Evolutionary conservation across 2,329 filamentous ascomycete genomes (phyloP), one percentile per base, ranked within the genome.

Genomic region (Teratosphaeria gauchensis): DNA sequence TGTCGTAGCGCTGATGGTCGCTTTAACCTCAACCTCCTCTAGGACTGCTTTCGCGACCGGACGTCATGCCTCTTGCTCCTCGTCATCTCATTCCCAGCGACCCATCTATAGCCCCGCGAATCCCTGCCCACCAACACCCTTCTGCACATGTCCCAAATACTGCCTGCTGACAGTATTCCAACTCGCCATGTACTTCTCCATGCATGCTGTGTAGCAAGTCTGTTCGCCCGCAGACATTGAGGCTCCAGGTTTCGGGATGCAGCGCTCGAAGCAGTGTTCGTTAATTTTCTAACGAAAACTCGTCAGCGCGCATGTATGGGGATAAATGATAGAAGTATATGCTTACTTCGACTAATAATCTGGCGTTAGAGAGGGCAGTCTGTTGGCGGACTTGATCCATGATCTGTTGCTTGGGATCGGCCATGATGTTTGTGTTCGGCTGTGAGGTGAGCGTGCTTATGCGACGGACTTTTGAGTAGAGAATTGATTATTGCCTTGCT

Each of bases 241-340:
- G 53, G 75, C 70, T 59, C 76, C 75, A 61, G 79, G 79, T 64
- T 79, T 79, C 53, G 78, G 78, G 32, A 82, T 72, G 74, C 79
- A 81, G 68, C 77, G 77, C 63, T 80, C 78, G 74, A 81, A 82
- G 72, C 79, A 81, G 72, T 81, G 78, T 65, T 80, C 78, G 71
- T 81, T 81, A 63, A 82, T 72, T 76, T 81, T 81, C 78, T 80
- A 59, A 21, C 14, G 16, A 30, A 11, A 14, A n/a, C 5, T 1
- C 12, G 51, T 58, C 51, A 58, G 19, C 16, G 28, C 31, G 32
- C 8, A 28, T 14, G 21, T 56, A 30, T 55, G 30, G 8, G 53
- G 6, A 53, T 58, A 35, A 7, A 46, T 21, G 2, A 38, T 7
- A 42, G 2, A 32, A n/a, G 53, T 21, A 19, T 14, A 48, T 55